Conservation (phyloP, 129 eudicot genomes). For the Centaurea solstitialis region DNA sequence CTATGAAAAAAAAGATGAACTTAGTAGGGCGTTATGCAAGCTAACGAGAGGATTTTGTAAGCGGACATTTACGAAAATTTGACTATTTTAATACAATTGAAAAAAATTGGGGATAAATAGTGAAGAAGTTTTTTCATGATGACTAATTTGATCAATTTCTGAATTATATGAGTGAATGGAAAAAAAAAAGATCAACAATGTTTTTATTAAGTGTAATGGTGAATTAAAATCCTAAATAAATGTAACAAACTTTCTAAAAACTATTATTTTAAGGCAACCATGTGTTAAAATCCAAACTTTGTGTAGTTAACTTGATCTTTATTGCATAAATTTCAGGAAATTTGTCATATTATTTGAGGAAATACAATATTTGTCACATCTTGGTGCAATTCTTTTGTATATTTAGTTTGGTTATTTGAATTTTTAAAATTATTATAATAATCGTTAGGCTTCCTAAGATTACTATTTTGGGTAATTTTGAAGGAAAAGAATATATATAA, state of each 20-base stretch:
- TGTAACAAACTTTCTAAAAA: not conserved
- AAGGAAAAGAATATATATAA: not conserved
- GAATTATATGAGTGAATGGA: not conserved
- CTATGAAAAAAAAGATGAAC: not conserved
- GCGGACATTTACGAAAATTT: too few relatives aligned
- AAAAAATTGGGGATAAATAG: too few relatives aligned
- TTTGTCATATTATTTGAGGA: too few relatives aligned
- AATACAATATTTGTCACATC: not conserved
- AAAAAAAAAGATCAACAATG: not conserved
- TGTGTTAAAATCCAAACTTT: not conserved
- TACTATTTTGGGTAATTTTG: not conserved
- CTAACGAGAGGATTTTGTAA: too few relatives aligned
- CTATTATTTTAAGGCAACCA: not conserved
- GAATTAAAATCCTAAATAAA: too few relatives aligned
- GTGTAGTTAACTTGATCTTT: too few relatives aligned
- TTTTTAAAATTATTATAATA: not conserved
- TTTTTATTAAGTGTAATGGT: too few relatives aligned
- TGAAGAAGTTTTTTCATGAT: too few relatives aligned
- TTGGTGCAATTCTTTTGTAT: too few relatives aligned
- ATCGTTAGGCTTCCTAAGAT: not conserved
- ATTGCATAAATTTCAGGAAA: too few relatives aligned
- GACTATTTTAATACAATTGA: not conserved
- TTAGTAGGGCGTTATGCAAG: too few relatives aligned
- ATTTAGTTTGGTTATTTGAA: not conserved
- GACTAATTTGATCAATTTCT: not conserved